Evolutionary conservation across 139 green algal genomes (phyloP).

Genomic region (Picochlorum sp.): DNA sequence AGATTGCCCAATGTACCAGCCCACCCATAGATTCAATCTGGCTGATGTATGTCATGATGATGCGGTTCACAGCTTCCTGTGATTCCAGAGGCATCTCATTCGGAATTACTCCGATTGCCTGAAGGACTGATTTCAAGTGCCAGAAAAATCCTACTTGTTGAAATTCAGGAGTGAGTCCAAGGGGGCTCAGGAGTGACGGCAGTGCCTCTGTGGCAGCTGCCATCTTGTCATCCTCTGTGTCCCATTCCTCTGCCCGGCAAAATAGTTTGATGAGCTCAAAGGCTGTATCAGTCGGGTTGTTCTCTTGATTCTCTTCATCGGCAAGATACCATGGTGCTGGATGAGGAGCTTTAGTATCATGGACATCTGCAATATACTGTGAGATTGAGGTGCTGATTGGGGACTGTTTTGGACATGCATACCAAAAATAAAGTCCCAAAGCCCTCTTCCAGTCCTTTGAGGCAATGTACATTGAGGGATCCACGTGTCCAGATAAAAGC

Average conservation of each 20-base stretch:
- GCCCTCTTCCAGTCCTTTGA: slow-evolving; percentile 72
- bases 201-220: slow-evolving; percentile 16
- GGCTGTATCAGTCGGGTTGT: slow-evolving; percentile 13
- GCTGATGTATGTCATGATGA: slow-evolving; percentile 39
- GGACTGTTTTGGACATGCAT: slow-evolving; percentile 17
- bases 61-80: background rate
- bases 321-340: slow-evolving; percentile 42
- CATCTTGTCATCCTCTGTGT: slow-evolving; percentile 4
- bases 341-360: slow-evolving; percentile 7
- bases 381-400: slow-evolving; percentile 10
- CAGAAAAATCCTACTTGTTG: slow-evolving; percentile 55
- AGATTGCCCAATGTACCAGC: slow-evolving; percentile 60
- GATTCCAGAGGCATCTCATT: background rate
- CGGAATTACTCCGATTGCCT: slow-evolving; percentile 32
- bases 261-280: slow-evolving; percentile 65
- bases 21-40: slow-evolving; percentile 48
- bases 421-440: slow-evolving; percentile 67
- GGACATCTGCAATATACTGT: background rate
- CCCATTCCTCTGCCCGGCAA: slow-evolving; percentile 8
- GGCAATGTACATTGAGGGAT: slow-evolving; percentile 22
- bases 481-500: slow-evolving; percentile 56
- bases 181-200: slow-evolving; percentile 14
- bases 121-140: slow-evolving; percentile 49
- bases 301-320: background rate
- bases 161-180: slow-evolving; percentile 48